Conservation (phyloP, 805 yeast genomes). For the Myxozyma monticola region DNA sequence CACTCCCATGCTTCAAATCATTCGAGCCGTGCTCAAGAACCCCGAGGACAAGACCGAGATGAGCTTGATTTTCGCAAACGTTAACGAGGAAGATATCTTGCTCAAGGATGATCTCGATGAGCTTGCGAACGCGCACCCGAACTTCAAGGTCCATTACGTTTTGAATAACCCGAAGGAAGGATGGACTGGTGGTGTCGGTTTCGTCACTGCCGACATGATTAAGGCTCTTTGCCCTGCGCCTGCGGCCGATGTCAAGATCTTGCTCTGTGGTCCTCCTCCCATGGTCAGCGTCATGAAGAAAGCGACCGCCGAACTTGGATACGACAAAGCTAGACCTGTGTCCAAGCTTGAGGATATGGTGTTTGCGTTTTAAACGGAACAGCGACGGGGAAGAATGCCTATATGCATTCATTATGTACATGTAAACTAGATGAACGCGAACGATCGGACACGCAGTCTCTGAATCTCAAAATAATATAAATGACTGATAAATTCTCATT, state of each 20-base stretch:
- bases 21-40: slow-evolving; percentile 72
- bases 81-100: slow-evolving; percentile 74
- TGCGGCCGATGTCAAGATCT: slow-evolving; percentile 61
- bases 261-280: slow-evolving; percentile 89
- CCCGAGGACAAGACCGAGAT: slow-evolving; percentile 89
- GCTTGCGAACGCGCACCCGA: slow-evolving; percentile 66
- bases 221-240: slow-evolving; percentile 66
- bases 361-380: slow-evolving; percentile 63
- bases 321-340: slow-evolving; percentile 79
- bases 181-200: slow-evolving; percentile 68
- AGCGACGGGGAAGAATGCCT: too few species aligned
- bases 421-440: too few species aligned
- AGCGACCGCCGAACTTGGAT: slow-evolving; percentile 72
- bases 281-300: slow-evolving; percentile 84
- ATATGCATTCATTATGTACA: too few species aligned
- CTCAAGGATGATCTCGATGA: slow-evolving; percentile 75
- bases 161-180: slow-evolving; percentile 74
- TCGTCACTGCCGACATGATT: slow-evolving; percentile 88
- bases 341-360: slow-evolving; percentile 88
- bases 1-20: slow-evolving; percentile 83
- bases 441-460: too few species aligned
- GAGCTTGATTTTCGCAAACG: slow-evolving; percentile 75
- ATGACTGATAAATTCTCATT: too few species aligned
- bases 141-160: slow-evolving; percentile 75
- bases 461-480: too few species aligned